Conservation (phyloP, 257 asterid species). For the Orobanche coerulescens region DNA sequence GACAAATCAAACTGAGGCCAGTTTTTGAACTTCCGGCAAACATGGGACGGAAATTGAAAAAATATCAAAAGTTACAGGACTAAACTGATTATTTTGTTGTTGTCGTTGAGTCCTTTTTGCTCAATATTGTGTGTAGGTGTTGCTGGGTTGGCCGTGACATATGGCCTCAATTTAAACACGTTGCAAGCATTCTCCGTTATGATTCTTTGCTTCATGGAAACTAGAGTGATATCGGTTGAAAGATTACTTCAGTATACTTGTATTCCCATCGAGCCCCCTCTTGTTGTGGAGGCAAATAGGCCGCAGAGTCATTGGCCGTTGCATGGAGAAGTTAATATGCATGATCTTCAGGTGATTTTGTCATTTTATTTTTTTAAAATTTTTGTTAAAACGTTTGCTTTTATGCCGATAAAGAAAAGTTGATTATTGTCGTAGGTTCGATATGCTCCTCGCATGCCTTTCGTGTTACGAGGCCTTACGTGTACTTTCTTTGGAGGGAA, state of each 20-base stretch:
- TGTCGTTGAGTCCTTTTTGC: neutral
- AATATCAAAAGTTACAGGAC: too few species aligned
- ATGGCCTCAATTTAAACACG: constrained; percentile 68
- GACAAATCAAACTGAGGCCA: too few species aligned
- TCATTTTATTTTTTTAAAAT: neutral
- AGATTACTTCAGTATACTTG: constrained; percentile 71
- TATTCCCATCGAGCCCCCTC: constrained; percentile 73
- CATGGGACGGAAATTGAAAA: too few species aligned
- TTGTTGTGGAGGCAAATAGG: constrained; percentile 52
- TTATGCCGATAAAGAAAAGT: neutral
- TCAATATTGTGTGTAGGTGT: constrained; percentile 40
- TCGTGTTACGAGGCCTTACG: constrained; percentile 71
- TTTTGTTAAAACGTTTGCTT: neutral
- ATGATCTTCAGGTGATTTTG: constrained; percentile 62
- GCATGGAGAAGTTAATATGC: constrained; percentile 56
- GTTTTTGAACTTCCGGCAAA: too few species aligned
- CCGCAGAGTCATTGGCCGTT: constrained; percentile 59
- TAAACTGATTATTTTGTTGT: too few species aligned
- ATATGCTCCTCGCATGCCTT: constrained; percentile 88
- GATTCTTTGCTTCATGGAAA: constrained; percentile 68
- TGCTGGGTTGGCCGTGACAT: constrained; percentile 85
- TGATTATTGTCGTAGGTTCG: constrained; percentile 45
- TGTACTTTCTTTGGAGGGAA: constrained; percentile 79
- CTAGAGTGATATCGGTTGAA: constrained; percentile 79
- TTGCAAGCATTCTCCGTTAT: constrained; percentile 61